Evolutionary conservation across 768 basidiomycete genomes (phyloP).

Genomic region (Naganishia vaughanmartiniae): DNA sequence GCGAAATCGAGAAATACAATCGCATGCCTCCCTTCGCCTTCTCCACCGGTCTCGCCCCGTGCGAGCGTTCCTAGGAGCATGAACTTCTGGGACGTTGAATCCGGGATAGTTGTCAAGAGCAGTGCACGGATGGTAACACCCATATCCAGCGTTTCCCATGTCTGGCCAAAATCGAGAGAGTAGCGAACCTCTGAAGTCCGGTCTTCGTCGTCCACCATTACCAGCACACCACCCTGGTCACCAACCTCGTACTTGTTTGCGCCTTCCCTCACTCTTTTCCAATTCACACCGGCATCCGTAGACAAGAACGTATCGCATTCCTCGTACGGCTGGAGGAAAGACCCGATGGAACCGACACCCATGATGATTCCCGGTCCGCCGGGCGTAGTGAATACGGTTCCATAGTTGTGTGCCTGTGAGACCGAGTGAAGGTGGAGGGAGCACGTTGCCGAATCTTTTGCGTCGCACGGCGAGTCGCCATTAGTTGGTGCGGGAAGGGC

Average conservation of each 20-base stretch:
- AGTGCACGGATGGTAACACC: constrained; percentile 69
- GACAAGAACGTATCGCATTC: constrained; percentile 93
- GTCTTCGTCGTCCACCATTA: constrained; percentile 83
- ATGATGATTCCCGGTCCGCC: constrained; percentile 85
- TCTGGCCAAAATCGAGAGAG: constrained; percentile 75
- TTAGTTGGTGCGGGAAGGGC: constrained; percentile 64
- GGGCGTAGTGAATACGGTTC: constrained; percentile 87
- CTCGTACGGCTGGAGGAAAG: constrained; percentile 66
- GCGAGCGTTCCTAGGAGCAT: constrained; percentile 75
- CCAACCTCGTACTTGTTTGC: constrained; percentile 97
- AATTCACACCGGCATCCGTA: constrained; percentile 79
- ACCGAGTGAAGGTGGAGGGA: constrained; percentile 91
- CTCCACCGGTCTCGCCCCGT: constrained; percentile 56
- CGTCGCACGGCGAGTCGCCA: constrained; percentile 64
- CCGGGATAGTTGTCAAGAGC: constrained; percentile 81
- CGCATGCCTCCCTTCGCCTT: constrained; percentile 63
- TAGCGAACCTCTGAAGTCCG: constrained; percentile 67
- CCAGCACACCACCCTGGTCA: constrained; percentile 74
- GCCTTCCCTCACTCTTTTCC: constrained; percentile 70
- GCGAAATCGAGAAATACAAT: constrained; percentile 81
- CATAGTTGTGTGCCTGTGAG: constrained; percentile 86
- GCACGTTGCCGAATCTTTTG: constrained; percentile 60
- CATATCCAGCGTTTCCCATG: constrained; percentile 72
- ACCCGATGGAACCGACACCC: constrained; percentile 90
- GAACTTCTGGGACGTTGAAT: constrained; percentile 96